These are phyloP conservation scores for Raddia guianensis DNA, from an alignment of 176 grass and related monocot species.

Conservation along the genomic window DNA sequence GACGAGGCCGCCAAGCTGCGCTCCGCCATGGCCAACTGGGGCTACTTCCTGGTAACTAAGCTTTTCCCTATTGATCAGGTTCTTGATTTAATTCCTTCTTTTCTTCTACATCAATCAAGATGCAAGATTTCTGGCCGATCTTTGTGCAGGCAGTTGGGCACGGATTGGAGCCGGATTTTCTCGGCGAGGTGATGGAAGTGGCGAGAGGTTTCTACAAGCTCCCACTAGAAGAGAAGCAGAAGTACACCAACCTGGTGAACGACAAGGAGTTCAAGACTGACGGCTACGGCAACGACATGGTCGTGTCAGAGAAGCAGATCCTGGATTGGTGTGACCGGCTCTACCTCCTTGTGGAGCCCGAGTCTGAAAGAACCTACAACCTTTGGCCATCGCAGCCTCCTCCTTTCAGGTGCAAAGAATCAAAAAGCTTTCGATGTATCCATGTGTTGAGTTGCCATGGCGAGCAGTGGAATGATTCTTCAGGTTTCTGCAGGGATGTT, in stretches of 20 bases:
- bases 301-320: slow-evolving; percentile 39
- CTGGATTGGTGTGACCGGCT: slow-evolving; percentile 61
- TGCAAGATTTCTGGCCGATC: not conserved
- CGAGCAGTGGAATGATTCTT: not conserved
- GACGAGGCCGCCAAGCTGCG: slow-evolving; percentile 36
- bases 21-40: slow-evolving; percentile 42
- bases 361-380: slow-evolving; percentile 20
- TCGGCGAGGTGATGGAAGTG: slow-evolving; percentile 28
- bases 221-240: slow-evolving; percentile 56
- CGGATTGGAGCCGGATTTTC: slow-evolving; percentile 37
- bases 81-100: not conserved
- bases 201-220: slow-evolving; percentile 39
- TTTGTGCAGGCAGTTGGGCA: slow-evolving; percentile 49
- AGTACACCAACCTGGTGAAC: slow-evolving; percentile 52
- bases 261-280: slow-evolving; percentile 51
- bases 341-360: slow-evolving; percentile 50
- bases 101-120: not conserved
- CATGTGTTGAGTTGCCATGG: not conserved
- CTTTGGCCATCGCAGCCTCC: slow-evolving; percentile 53
- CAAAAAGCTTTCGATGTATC: not conserved
- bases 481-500: slow-evolving; percentile 7
- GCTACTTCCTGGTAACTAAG: slow-evolving; percentile 47
- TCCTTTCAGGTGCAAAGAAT: slow-evolving; percentile 38
- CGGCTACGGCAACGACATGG: slow-evolving; percentile 58
- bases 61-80: not conserved